Conservation (phyloP, 2,329 filamentous ascomycete species). For the Beauveria medogensis region DNA sequence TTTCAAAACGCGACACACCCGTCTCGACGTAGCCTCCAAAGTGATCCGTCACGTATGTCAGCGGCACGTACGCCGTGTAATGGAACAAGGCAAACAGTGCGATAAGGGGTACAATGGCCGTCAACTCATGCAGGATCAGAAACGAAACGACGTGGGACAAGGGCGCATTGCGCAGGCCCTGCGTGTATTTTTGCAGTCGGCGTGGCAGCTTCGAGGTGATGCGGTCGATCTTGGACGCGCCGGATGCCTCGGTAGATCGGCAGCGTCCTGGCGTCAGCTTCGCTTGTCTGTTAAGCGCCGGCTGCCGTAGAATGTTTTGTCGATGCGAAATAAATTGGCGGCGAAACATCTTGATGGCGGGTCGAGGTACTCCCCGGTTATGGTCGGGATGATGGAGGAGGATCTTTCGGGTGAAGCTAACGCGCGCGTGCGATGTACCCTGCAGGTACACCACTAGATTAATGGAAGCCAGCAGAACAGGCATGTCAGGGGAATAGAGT, state of each 20-base stretch:
- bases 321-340: conserved; percentile 17
- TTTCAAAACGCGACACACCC: conserved; percentile 66
- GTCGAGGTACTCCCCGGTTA: neutral
- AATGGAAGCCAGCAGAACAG: neutral
- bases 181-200: conserved; percentile 61
- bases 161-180: conserved; percentile 65
- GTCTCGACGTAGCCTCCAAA: conserved; percentile 46
- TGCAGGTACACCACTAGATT: neutral
- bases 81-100: conserved; percentile 72
- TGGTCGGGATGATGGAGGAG: neutral
- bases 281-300: neutral
- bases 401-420: neutral
- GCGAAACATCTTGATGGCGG: conserved; percentile 19
- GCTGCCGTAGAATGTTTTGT: conserved; percentile 14
- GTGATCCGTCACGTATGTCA: conserved; percentile 40
- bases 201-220: conserved; percentile 51
- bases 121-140: conserved; percentile 83
- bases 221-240: conserved; percentile 32
- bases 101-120: conserved; percentile 72
- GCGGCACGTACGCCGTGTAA: conserved; percentile 66
- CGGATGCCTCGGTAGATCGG: conserved; percentile 20
- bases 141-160: conserved; percentile 79
- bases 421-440: neutral
- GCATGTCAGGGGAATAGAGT: neutral
- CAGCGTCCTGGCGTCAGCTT: neutral